Percentiles rank a stretch among this genome's conserved stretches.
Evolutionary conservation across 2,329 filamentous ascomycete genomes (phyloP).

Genomic region (Cladophialophora immunda): DNA sequence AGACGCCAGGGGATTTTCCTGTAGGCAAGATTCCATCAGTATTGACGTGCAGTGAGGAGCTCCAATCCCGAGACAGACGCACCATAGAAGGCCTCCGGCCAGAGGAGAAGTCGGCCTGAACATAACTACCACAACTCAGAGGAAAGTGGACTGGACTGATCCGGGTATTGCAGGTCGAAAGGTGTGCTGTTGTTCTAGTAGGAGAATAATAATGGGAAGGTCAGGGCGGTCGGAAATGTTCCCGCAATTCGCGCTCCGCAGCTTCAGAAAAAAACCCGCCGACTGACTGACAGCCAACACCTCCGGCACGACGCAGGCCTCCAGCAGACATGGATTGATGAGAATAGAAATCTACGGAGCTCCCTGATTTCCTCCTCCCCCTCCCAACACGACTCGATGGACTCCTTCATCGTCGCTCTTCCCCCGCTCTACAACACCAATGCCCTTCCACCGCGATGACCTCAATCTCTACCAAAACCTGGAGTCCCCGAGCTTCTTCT

Average conservation of each 20-base stretch:
- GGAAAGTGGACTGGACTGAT: not conserved
- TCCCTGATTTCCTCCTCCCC: not conserved
- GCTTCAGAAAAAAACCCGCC: constrained; percentile 7
- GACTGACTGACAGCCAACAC: constrained; percentile 20
- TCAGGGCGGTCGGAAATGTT: constrained; percentile 1
- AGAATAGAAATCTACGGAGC: constrained; percentile 1
- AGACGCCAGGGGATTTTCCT: constrained; percentile 98
- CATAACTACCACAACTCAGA: constrained; percentile 63
- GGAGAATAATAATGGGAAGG: not conserved
- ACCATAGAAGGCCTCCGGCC: constrained; percentile 84
- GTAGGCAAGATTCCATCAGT: constrained; percentile 20
- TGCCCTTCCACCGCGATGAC: constrained; percentile 48
- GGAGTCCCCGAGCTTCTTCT: constrained; percentile 58
- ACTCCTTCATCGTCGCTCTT: not conserved
- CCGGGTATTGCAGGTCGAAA: not conserved
- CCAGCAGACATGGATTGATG: constrained; percentile 10
- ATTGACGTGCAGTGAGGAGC: not conserved
- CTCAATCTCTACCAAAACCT: constrained; percentile 53
- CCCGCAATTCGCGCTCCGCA: constrained; percentile 4
- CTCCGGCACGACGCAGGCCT: constrained; percentile 16
- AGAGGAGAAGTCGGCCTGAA: constrained; percentile 82
- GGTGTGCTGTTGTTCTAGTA: not conserved
- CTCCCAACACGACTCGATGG: not conserved
- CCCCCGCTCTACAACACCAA: constrained; percentile 23
- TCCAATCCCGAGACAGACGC: constrained; percentile 41